A percentile compares a stretch with the other conserved stretches of the same genome.
These are phyloP conservation scores for Cytospora leucostoma DNA, from an alignment of 2,329 filamentous ascomycete genomes.

Conservation along the genomic window DNA sequence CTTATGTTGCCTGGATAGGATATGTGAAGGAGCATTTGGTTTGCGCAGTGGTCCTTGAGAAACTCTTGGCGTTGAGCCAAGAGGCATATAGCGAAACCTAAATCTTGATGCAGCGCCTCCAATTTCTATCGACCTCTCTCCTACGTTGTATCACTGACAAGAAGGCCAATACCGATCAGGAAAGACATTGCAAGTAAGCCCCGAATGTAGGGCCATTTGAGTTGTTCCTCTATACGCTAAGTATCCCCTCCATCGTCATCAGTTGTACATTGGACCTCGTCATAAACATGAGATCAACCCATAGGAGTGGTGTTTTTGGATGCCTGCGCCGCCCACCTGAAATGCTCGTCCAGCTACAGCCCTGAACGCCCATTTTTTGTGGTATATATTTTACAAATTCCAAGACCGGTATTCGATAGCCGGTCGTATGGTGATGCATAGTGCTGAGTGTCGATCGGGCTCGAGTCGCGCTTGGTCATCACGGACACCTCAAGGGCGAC, in stretches of 20 bases:
- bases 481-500: not conserved
- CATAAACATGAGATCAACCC: conserved; percentile 14
- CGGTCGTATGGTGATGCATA: not conserved
- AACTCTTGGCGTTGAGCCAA: not conserved
- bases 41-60: not conserved
- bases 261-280: conserved; percentile 24
- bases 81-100: not conserved
- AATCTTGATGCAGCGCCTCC: not conserved
- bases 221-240: conserved; percentile 5
- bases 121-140: not conserved
- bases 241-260: conserved; percentile 11
- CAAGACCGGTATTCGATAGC: conserved; percentile 12
- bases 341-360: conserved; percentile 10
- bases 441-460: not conserved
- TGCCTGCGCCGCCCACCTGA: conserved; percentile 22
- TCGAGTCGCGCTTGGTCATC: not conserved
- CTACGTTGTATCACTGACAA: not conserved
- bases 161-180: not conserved
- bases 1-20: not conserved
- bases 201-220: not conserved
- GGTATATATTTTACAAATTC: conserved; percentile 20
- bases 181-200: not conserved
- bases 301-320: conserved; percentile 29
- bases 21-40: not conserved
- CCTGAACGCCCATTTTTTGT: conserved; percentile 10